Evolutionary conservation across 495 filamentous ascomycete species (phyloP), one percentile per base, ranked within the genome.

Genomic region (Penicillium crystallinum): DNA sequence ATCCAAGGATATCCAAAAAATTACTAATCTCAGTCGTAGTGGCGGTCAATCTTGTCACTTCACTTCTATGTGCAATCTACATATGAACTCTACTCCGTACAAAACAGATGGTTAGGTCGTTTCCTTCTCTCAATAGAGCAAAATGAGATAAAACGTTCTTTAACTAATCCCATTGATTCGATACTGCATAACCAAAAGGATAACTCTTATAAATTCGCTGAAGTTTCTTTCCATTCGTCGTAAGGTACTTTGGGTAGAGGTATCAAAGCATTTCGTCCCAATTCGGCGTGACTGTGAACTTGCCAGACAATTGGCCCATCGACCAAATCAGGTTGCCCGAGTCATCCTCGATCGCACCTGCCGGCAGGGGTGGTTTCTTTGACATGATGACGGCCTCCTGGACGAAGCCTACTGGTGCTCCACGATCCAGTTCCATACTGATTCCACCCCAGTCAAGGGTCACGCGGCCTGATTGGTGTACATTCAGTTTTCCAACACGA

Each of bases 401-500:
- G 14, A 71, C 62, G 53, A 76, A 77, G 25, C 70, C 67, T 36
- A 74, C 74, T 0, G 63, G 58, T 10, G 74, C 66, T 6, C 68
- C 74, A 19, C 69, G 67, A 51, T 74, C 71, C 27, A 77, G 53
- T 44, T 76, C 72, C 49, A 77, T 72, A 55, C 63, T 74, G 46
- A 75, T 72, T 18, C 75, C 73, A 33, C 77, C 76, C 77, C 77
- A 81, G 35, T 75, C 68, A 55, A 77, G 63, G 12, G 68, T 74
- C 21, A 79, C 68, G 12, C 66, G 63, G 5, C 76, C 76, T 31
- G 75, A 77, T 10, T 68, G 68, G 62, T 81, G 77, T 5, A 81
- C 74, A 43, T 77, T 81, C 27, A 78, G 58, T 23, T 80, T 82
- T 59, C 76, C 82, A 27, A 79, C 74, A 31, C 75, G 77, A 17